Evolutionary conservation across 2,329 filamentous ascomycete genomes (phyloP), one percentile per base, ranked within the genome.

Genomic region (Botrytis cinerea): DNA sequence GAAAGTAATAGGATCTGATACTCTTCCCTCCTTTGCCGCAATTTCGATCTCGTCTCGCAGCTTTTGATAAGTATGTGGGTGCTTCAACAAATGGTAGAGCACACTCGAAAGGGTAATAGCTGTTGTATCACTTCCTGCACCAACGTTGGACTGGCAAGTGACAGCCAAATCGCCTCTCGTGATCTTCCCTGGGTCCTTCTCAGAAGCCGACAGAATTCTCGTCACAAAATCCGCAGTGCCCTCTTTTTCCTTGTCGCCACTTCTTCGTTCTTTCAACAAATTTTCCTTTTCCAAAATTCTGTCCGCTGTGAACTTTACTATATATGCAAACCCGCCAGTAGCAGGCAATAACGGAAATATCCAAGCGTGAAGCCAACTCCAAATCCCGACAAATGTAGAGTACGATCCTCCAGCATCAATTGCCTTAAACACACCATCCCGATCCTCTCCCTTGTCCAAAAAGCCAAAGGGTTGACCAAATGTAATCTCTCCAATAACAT

Each of bases 401-500:
- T 86, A 86, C 1, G 73, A 57, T 38, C 81, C 71, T 6, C 82
- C 74, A 1, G 76, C 74, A 70, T 85, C 80, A 22, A 86, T 78
- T 0, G 82, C 81, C 14, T 70, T 38, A 25, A 87, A 85, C 0
- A 86, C 78, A 0, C 82, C 82, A 10, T 82, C 81, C 0, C 85
- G 82, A 67, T 88, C 86, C 4, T 83, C 79, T 0, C 85, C 86
- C 12, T 76, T 71, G 38, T 87, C 84, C 0, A 88, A 79, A 71
- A 87, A 86, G 0, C 85, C 86, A 75, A 83, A 82, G 0, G 79
- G 76, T 4, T 77, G 78, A 20, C 78, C 82, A 57, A 84, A 84
- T 0, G 85, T 87, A 28, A 88, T 85, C 54, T 85, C 82, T 0
- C 85, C 86, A 45, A 89, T 87, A 1, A 87, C 85, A 68, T 87